Conservation (phyloP, 179 eudicot genomes). For the Actinidia arguta region DNA sequence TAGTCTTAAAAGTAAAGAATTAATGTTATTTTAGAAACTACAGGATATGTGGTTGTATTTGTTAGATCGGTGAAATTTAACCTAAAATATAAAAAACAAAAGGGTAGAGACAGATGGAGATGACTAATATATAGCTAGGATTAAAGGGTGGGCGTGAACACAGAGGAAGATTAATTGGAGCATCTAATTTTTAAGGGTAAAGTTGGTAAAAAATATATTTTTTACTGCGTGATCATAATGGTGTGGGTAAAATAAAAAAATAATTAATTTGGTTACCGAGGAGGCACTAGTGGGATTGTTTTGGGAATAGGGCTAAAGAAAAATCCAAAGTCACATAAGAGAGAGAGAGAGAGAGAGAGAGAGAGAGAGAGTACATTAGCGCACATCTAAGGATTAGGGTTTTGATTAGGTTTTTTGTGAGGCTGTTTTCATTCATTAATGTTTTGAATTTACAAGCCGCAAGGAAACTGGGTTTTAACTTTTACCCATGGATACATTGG, state of each 20-base stretch:
- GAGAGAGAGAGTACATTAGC: neutral
- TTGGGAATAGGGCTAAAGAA: slow-evolving; percentile 52
- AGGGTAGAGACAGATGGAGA: too few relatives aligned
- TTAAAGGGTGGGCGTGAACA: slow-evolving; percentile 35
- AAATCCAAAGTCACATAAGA: slow-evolving; percentile 38
- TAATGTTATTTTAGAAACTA: neutral
- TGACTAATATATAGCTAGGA: slow-evolving; percentile 14
- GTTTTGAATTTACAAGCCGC: too few relatives aligned
- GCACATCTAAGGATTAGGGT: slow-evolving; percentile 42
- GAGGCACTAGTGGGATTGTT: slow-evolving; percentile 51
- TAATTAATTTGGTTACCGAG: slow-evolving; percentile 41
- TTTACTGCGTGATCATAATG: slow-evolving; percentile 23
- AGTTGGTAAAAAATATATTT: slow-evolving; percentile 12
- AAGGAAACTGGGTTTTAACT: too few relatives aligned
- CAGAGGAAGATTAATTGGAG: slow-evolving; percentile 35
- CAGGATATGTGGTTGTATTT: neutral
- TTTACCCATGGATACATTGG: too few relatives aligned
- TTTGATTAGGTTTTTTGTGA: slow-evolving; percentile 29
- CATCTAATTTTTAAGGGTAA: slow-evolving; percentile 21
- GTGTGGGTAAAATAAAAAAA: slow-evolving; percentile 27
- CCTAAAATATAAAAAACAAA: too few relatives aligned
- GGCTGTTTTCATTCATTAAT: too few relatives aligned
- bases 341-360: slow-evolving; percentile 16
- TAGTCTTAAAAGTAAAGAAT: neutral
- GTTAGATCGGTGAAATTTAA: neutral